Evolutionary conservation across 202 grass and related monocot genomes (phyloP).

Genomic region (Cymbopogon flexuosus): DNA sequence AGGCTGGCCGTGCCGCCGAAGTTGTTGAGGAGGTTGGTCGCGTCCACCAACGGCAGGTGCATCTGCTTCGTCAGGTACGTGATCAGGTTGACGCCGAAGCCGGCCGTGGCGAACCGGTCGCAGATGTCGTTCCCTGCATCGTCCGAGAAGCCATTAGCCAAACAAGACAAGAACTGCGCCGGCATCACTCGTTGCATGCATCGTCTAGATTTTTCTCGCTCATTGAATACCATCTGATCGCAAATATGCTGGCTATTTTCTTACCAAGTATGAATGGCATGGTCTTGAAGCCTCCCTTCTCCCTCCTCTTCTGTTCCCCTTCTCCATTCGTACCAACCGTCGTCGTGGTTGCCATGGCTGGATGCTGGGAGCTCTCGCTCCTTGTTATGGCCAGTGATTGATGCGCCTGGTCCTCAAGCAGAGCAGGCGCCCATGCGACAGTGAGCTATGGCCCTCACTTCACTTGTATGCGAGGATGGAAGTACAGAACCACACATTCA

Average conservation of each 20-base stretch:
- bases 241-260: background rate
- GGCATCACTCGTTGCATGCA: background rate
- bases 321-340: background rate
- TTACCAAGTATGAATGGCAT: conserved; percentile 48
- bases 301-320: conserved; percentile 4
- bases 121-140: conserved; percentile 55
- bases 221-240: background rate
- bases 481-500: no score
- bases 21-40: conserved; percentile 63
- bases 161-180: background rate
- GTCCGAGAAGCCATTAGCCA: background rate
- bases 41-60: conserved; percentile 58
- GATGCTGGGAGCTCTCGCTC: no score
- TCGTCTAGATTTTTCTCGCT: background rate
- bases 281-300: conserved; percentile 36
- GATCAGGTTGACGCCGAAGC: conserved; percentile 67
- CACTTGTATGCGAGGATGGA: no score
- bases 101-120: conserved; percentile 48
- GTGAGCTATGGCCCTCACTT: no score
- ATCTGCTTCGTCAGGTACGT: conserved; percentile 60
- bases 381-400: no score
- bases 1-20: conserved; percentile 62
- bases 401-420: no score
- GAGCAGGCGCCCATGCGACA: no score
- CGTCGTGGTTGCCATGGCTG: background rate